Base-by-base conservation (phyloP, 2,329 filamentous ascomycete species). In the Fusarium tricinctum region DNA sequence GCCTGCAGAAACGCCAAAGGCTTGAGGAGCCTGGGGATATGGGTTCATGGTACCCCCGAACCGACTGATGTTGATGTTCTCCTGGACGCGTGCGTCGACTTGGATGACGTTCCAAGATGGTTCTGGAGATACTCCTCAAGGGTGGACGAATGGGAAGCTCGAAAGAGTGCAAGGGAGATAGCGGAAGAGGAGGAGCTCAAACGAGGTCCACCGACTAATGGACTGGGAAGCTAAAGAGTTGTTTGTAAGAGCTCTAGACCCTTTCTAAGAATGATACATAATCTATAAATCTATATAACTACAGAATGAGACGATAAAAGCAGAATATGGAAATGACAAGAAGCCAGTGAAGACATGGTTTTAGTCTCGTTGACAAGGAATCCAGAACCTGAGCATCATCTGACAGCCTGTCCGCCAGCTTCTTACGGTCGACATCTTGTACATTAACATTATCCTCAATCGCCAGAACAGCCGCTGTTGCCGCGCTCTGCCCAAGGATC, bases 401-500 rank as follows among this genome's bases (percentile, higher is more conserved):
- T 1, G 48, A 22, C 1, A 69, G 22, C 4, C 26, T 43, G 3
- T 55, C 46, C 26, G 20, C 58, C 2, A 69, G 7, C 15, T 66
- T 58, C 23, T 46, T 40, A 0, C 52, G 33, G 20, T 69, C 66
- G 9, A 69, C 13, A 13, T 69, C 66, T 15, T 69, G 66, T 15
- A 69, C 35, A 1, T 14, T 44, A 1, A 66, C 61, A 8, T 60
- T 52, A 12, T 69, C 61, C 19, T 69, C 66, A 3, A 69, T 58
- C 1, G 66, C 66, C 13, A 69, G 17, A 5, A 69, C 52, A 23
- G 66, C 66, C 4, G 66, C 66, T 3, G 66, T 55, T 0, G 38
- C 66, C 0, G 66, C 61, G 15, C 66, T 69, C n/a, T 69, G 66
- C 4, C 66, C 66, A 48, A 69, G 46, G 9, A 66, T 40, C 66